Percentiles rank a stretch among this genome's conserved stretches.
Conservation (phyloP, 495 filamentous ascomycete species). For the Penicilliopsis zonata region DNA sequence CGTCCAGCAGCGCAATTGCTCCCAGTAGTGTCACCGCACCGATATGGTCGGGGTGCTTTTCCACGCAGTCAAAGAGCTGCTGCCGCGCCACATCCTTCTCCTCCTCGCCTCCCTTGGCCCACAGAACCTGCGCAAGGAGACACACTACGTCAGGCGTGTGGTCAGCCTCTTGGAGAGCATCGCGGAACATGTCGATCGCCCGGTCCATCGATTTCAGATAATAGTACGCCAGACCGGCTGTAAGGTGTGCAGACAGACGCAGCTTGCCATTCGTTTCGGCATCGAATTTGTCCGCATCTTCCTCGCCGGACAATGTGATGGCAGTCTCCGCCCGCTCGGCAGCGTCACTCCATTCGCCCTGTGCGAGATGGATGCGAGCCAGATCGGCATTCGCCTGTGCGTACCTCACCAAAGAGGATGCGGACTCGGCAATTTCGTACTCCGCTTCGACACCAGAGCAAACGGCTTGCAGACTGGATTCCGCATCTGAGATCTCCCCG, state of each 20-base stretch:
- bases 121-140: slow-evolving; percentile 78
- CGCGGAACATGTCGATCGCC: slow-evolving; percentile 68
- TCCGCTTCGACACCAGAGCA: slow-evolving; percentile 61
- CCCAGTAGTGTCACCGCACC: slow-evolving; percentile 69
- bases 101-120: slow-evolving; percentile 73
- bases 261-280: slow-evolving; percentile 47
- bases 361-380: slow-evolving; percentile 63
- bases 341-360: slow-evolving; percentile 48
- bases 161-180: slow-evolving; percentile 66
- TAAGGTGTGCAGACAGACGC: slow-evolving; percentile 75
- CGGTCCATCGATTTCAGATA: slow-evolving; percentile 47
- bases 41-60: slow-evolving; percentile 59
- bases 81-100: slow-evolving; percentile 65
- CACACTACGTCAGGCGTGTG: slow-evolving; percentile 78
- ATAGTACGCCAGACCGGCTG: slow-evolving; percentile 72
- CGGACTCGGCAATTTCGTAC: slow-evolving; percentile 73
- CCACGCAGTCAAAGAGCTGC: slow-evolving; percentile 67
- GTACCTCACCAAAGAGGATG: slow-evolving; percentile 57
- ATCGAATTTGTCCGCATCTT: slow-evolving; percentile 42
- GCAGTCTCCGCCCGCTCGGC: slow-evolving; percentile 62
- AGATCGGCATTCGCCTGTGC: slow-evolving; percentile 82
- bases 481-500: slow-evolving; percentile 51
- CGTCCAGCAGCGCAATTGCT: slow-evolving; percentile 68
- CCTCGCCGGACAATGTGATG: slow-evolving; percentile 52
- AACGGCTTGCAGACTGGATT: slow-evolving; percentile 47